phyloP scores from a whole-genome alignment of 78 protist species.

The Dictyostelium citrinum region DNA sequence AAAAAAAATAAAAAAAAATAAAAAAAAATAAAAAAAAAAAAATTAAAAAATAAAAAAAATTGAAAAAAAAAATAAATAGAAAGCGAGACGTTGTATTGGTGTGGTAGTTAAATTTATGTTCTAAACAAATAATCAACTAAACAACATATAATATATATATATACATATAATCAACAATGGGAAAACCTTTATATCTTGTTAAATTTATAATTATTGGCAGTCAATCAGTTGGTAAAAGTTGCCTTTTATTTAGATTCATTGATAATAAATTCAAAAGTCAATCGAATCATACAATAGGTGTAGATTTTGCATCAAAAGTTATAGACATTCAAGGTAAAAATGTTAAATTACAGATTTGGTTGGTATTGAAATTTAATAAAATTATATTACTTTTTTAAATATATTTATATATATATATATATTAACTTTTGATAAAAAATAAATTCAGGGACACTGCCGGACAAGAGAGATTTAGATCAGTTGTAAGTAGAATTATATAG shows the following conservation, averaged over 20 bases:
- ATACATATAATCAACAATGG: background rate
- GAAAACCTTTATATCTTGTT: constrained; percentile 46
- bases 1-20: too few species aligned
- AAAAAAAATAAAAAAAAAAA: too few species aligned
- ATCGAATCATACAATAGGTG: constrained; percentile 94
- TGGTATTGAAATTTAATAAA: too few species aligned
- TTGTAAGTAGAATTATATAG: background rate
- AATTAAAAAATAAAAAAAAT: background rate
- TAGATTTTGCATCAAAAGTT: constrained; percentile 92
- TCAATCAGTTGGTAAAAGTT: constrained; percentile 64
- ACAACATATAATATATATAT: too few species aligned
- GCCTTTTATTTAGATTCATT: constrained; percentile 71
- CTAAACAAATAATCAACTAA: too few species aligned
- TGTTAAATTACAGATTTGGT: constrained; percentile 86
- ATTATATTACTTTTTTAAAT: too few species aligned
- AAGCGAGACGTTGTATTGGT: background rate
- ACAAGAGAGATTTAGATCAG: constrained; percentile 85
- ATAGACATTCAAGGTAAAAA: constrained; percentile 81
- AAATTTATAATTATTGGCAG: constrained; percentile 73
- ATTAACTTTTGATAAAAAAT: too few species aligned
- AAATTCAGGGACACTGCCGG: constrained; percentile 88
- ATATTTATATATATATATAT: too few species aligned
- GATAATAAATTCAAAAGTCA: constrained; percentile 80
- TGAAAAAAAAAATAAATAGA: background rate
- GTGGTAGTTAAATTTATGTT: too few species aligned